Base-by-base conservation (phyloP, 2,329 filamentous ascomycete species). In the Colletotrichum tanaceti region DNA sequence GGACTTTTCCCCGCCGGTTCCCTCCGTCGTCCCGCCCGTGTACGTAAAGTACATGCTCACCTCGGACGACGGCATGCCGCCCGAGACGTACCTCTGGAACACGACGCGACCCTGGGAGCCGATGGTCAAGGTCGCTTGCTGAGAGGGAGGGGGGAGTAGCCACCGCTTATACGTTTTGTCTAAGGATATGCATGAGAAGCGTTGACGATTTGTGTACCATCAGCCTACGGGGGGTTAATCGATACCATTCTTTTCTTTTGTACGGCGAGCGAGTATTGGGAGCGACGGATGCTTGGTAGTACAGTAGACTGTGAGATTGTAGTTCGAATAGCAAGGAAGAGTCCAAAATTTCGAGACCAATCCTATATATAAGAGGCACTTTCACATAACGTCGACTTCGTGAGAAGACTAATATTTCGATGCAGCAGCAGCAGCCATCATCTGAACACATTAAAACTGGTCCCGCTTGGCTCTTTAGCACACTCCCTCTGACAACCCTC, bases 81-180 rank as follows among this genome's bases (percentile, higher is more conserved):
- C 77, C 11, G 77, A 80, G 54, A 74, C 81, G 24, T 82, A 82
- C 63, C 74, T 82, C 46, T 82, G 80, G 80, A 81, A 82, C 67
- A 68, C 79, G 71, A 74, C 77, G 18, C 73, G 74, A 39, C 80
- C 80, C 43, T 82, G 80, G 80, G 80, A 82, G 70, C 80, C 80
- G 10, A 80, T 82, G 77, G 76, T 82, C n/a, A 79, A 77, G 70
- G 80, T 79, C 10, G 74, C 74, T 14, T 78, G 76, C n/a, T 80
- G 61, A 71, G 10, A 28, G 24, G 35, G 11, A 16, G 14, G n/a
- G n/a, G n/a, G n/a, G n/a, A n/a, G n/a, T n/a, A 18, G 54, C 13
- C 16, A 9, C 7, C 4, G 2, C 24, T 20, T n/a, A 44, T 44
- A 32, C 22, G 41, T 58, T 58, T 18, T 57, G 50, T 53, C 32